Evolutionary conservation across 139 green algal species (phyloP), one percentile per base, ranked within the genome.

Genomic region (Haematococcus lacustris): DNA sequence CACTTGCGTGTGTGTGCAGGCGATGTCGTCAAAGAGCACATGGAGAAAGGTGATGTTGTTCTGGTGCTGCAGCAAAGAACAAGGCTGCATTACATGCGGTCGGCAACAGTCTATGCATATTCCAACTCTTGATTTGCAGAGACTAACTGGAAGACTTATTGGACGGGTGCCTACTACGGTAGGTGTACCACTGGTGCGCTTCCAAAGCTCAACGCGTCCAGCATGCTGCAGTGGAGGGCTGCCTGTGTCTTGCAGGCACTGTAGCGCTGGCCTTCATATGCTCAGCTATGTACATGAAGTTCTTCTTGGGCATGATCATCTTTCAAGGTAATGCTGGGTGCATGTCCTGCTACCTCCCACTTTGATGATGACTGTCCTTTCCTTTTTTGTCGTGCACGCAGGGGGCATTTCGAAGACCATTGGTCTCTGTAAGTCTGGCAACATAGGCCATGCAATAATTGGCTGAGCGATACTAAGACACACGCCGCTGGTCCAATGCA

Each of bases 241-340:
- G 13, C 21, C 13, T 57, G 13, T 57, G 47, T 21, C 21, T 21
- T 6, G 30, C 28, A 32, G 63, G 63, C 34, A 34, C 63, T 3
- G 63, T 69, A 13, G 63, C 63, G 9, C 35, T 69, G 7, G 63
- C 63, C n/a, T 69, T 69, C 63, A 39, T 69, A 4, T 69, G 63
- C 63, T 51, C 37, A 35, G 63, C 63, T 6, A 67, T 76, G 25
- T 80, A 72, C 63, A 76, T 80, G 60, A 50, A 76, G 26, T 80
- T 80, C 62, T 80, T 80, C 60, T 7, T 80, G 1, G 73, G 61
- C 38, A 50, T 80, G 1, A 69, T 80, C 1, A 62, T 80, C 50
- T 80, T 80, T 69, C 74, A 80, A 38, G 66, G 63, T 69, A 7
- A 34, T 35, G 23, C n/a, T 21, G 6, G 32, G n/a, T 68, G n/a